Evolutionary conservation across 495 filamentous ascomycete species (phyloP), one percentile per base, ranked within the genome.

Genomic region (Aspergillus hancockii): DNA sequence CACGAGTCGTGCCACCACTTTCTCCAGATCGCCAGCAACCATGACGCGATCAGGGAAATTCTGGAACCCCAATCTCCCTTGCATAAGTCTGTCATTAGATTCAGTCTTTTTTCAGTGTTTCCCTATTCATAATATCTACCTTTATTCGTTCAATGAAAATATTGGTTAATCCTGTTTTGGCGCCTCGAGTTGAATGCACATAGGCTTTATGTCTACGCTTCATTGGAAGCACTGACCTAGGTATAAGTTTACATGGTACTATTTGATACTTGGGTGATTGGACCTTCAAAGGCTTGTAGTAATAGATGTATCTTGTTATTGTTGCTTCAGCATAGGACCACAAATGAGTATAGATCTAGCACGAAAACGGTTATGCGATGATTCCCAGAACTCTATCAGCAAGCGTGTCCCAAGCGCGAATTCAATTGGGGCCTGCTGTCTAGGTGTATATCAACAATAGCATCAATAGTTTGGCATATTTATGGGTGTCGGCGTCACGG

Each of bases 91-190:
- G 12, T 10, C 34, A 10, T 36, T 36, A 36, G 34, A 36, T 9
- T 14, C 2, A 9, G 34, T 36, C 34, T 36, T 36, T 36, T 36
- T 28, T 57, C 40, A 23, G 19, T 23, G 30, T 47, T 53, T 54
- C 30, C 54, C 22, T 60, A 6, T 18, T 45, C 13, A 16, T 18
- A 31, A 34, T 52, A 38, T 52, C 25, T 52, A 12, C 14, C 34
- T 36, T 36, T 52, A 18, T 36, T 8, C 49, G 28, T 52, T 59
- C 52, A 18, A 46, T 59, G 52, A 36, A 59, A 32, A 55, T 63
- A 55, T 59, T 63, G 36, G 41, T 40, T 51, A 58, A 49, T 49
- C 45, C 36, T 54, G 41, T 54, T 30, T 49, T 32, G 50, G 50
- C 22, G n/a, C 36, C 12, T 54, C 38, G 16, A 28, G 34, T 4